These are phyloP conservation scores for Jackrogersella minutella DNA, from an alignment of 495 filamentous ascomycete species.

Conservation along the genomic window DNA sequence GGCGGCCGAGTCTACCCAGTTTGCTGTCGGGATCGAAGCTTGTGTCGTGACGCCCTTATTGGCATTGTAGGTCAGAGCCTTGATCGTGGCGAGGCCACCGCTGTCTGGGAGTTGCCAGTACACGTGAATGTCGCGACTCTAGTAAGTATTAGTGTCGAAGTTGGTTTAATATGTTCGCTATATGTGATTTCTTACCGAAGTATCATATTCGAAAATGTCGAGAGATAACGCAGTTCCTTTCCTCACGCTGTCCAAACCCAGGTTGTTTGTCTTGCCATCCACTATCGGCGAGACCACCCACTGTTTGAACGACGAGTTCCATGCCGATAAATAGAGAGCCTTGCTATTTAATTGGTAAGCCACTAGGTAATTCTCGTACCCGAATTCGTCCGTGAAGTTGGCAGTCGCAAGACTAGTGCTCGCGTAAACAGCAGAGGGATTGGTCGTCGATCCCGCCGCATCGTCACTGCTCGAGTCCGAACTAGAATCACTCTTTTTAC, in stretches of 20 bases:
- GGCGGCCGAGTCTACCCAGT: conserved; percentile 33
- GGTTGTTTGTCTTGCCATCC: conserved; percentile 37
- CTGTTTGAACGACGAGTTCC: conserved; percentile 36
- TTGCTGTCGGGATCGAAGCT: conserved; percentile 13
- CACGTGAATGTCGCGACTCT: conserved; percentile 43
- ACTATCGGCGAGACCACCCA: conserved; percentile 41
- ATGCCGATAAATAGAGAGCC: conserved; percentile 38
- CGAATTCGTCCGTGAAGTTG: conserved; percentile 41
- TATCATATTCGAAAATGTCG: conserved; percentile 25
- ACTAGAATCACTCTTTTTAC: background rate
- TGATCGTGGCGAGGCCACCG: conserved; percentile 34
- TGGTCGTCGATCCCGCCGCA: background rate
- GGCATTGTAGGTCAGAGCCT: conserved; percentile 30
- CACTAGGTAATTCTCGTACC: conserved; percentile 38
- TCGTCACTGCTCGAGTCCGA: conserved; percentile 11
- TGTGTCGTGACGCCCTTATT: conserved; percentile 26
- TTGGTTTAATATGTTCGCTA: background rate
- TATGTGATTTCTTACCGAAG: conserved; percentile 24
- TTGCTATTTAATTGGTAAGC: conserved; percentile 43
- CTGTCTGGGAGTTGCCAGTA: conserved; percentile 42
- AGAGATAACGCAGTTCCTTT: conserved; percentile 38
- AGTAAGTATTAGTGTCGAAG: conserved; percentile 21
- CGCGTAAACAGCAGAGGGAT: conserved; percentile 23
- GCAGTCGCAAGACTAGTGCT: conserved; percentile 39
- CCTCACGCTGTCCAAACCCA: conserved; percentile 31